Evolutionary conservation across 345 rosid genomes (phyloP), one percentile per base, ranked within the genome.

Genomic region (Pistacia integerrima): DNA sequence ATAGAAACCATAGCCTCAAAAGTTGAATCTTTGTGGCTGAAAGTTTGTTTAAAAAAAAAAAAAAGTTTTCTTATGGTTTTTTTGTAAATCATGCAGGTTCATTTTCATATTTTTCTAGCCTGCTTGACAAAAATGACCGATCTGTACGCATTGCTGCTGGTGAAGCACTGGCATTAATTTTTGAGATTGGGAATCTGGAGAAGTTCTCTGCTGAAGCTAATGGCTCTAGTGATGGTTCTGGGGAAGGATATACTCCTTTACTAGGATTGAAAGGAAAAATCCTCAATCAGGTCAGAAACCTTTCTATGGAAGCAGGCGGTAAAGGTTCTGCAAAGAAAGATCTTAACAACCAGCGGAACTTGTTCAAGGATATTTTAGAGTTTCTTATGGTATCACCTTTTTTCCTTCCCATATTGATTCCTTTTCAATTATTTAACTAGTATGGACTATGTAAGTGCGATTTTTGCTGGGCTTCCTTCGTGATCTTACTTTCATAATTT

Each of bases 241-340:
- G 84, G 75, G 92, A 88, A 73, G 85, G 83, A 56, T 41, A 79
- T 68, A 52, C 67, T 3, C 89, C 87, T 72, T 73, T 93, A 72
- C 93, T 84, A 81, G 98, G 99, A 54, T 77, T 93, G 80, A 92
- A 80, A 78, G 64, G 81, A 46, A 92, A 90, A 85, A 78, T 92
- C 74, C 58, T 88, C 58, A 88, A 85, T 67, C 97, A 96, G 85
- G 92, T 90, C 64, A 85, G 90, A 82, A 77, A 76, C 80, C 98
- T 93, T 51, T 84, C 99, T 76, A 81, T 77, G 38, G 99, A 93
- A 86, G 99, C 99, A 11, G 97, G 90, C 55, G 99, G 98, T 72
- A 96, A 91, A 82, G 98, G 99, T 73, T 90, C 97, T 33, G 86
- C 88, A 41, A 96, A 96, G 92, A 93, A 93, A 84, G 95, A 91